Base-by-base conservation (phyloP, 139 green algal genomes). In the Chlamydomonas sp. region DNA sequence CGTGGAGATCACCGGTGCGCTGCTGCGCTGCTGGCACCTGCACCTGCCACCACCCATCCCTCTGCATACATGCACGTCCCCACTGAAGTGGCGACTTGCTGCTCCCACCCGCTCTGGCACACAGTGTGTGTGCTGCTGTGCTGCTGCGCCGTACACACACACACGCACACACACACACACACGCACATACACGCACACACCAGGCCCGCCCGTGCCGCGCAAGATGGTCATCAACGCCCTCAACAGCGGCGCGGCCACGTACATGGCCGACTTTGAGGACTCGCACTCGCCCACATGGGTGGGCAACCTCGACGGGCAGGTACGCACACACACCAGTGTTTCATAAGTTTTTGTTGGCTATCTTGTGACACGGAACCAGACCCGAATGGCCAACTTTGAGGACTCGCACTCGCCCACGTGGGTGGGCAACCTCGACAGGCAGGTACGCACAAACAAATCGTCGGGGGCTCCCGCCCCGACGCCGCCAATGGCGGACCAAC, bases 141-240 rank as follows among this genome's bases (percentile, higher is more conserved):
- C n/a, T n/a, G n/a, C n/a, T n/a, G n/a, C n/a, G n/a, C n/a, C n/a
- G n/a, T n/a, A n/a, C n/a, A n/a, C n/a, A n/a, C n/a, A n/a, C n/a
- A n/a, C n/a, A n/a, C n/a, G n/a, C n/a, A n/a, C n/a, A n/a, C n/a
- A n/a, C n/a, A n/a, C n/a, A n/a, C n/a, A n/a, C n/a, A n/a, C n/a
- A n/a, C n/a, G n/a, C n/a, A n/a, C n/a, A n/a, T n/a, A n/a, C n/a
- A n/a, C n/a, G n/a, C n/a, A n/a, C n/a, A n/a, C n/a, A n/a, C n/a
- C n/a, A n/a, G n/a, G n/a, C n/a, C n/a, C n/a, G n/a, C 43, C 43
- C 43, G 86, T 91, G 24, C 87, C 93, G 58, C 76, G 83, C 50
- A 96, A 96, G 79, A 96, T 96, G 90, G 86, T 96, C 36, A 95
- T 96, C 82, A 96, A 96, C 65, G 90, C 90, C 5, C 77, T 95